Percentiles rank a stretch among this genome's conserved stretches.
Conservation (phyloP, 1,284 basidiomycete species). For the Boletellus sp. region DNA sequence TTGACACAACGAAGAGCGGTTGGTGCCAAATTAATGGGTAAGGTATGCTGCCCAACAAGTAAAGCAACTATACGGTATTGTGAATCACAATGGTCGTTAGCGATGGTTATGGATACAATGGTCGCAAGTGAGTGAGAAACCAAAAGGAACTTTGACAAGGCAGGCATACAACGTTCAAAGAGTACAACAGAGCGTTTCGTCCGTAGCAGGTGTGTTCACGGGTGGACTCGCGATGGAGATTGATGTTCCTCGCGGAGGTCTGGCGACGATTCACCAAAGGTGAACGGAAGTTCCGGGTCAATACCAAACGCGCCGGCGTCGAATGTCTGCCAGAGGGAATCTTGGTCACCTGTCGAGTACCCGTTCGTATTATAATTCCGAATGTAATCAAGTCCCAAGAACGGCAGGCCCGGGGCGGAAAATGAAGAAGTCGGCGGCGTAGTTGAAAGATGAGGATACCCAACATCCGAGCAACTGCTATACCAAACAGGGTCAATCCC, state of each 20-base stretch:
- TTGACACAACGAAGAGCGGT: conserved; percentile 9
- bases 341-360: conserved; percentile 51
- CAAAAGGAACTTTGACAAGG: conserved; percentile 1
- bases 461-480: conserved; percentile 41
- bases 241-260: conserved; percentile 31
- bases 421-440: conserved; percentile 61
- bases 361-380: conserved; percentile 59
- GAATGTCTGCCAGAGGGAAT: conserved; percentile 69
- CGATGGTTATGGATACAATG: conserved; percentile 29
- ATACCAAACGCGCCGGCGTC: conserved; percentile 67
- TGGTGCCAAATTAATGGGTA: conserved; percentile 21
- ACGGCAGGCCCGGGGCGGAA: conserved; percentile 67
- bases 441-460: conserved; percentile 45
- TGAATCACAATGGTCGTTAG: conserved; percentile 19
- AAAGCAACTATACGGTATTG: conserved; percentile 37
- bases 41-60: conserved; percentile 35
- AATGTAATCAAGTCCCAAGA: conserved; percentile 75
- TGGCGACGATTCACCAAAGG: conserved; percentile 38
- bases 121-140: conserved; percentile 5
- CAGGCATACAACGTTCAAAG: conserved; percentile 17
- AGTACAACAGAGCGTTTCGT: conserved; percentile 4
- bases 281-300: conserved; percentile 73
- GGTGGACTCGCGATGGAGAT: conserved; percentile 24
- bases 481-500: conserved; percentile 48
- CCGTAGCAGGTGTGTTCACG: conserved; percentile 6